These are phyloP conservation scores for Metschnikowia proteae DNA, from an alignment of 805 yeast species.

Conservation along the genomic window DNA sequence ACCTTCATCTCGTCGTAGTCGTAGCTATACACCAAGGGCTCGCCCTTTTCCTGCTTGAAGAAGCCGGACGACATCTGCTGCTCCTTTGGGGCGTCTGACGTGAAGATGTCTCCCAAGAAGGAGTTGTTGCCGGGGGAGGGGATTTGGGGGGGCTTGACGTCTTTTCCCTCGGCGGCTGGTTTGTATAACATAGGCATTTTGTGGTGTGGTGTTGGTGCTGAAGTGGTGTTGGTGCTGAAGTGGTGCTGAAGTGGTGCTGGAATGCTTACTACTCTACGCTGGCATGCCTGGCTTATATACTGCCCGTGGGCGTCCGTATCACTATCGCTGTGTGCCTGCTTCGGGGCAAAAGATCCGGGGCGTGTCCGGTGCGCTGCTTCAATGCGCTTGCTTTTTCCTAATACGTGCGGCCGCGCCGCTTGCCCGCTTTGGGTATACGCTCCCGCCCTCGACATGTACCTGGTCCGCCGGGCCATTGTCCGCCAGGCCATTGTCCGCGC, in stretches of 20 bases:
- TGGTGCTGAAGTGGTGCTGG: background rate
- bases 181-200: constrained; percentile 55
- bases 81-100: constrained; percentile 58
- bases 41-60: constrained; percentile 66
- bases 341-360: constrained; percentile 1
- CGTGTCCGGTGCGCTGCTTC: background rate
- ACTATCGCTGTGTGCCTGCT: constrained; percentile 1
- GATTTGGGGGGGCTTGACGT: constrained; percentile 53
- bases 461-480: too few species aligned
- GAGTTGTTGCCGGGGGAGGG: constrained; percentile 67
- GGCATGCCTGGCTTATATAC: background rate
- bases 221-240: background rate
- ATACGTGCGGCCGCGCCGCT: background rate
- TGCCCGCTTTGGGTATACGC: background rate
- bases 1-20: constrained; percentile 66
- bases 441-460: background rate
- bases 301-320: background rate
- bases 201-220: background rate
- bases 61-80: constrained; percentile 64
- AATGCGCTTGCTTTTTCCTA: background rate
- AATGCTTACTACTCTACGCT: too few species aligned
- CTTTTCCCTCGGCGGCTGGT: constrained; percentile 51
- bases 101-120: constrained; percentile 62
- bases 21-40: constrained; percentile 64
- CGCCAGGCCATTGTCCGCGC: too few species aligned